phyloP scores from a whole-genome alignment of 108 stramenopile species.

The Skeletonema grethae region DNA sequence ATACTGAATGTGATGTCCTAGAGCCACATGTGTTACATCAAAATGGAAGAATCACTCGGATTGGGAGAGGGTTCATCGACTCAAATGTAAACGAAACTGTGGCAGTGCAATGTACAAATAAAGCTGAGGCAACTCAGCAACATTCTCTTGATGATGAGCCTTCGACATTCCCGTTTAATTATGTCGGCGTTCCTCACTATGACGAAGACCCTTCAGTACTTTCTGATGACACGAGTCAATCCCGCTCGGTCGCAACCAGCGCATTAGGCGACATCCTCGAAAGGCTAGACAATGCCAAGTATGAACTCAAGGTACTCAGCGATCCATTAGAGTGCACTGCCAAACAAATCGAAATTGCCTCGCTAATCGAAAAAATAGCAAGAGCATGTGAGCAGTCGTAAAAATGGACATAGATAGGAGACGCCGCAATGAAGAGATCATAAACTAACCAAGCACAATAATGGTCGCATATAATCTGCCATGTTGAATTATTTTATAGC shows the following conservation, averaged over 20 bases:
- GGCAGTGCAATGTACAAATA: background rate
- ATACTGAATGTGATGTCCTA: background rate
- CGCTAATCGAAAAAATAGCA: slow-evolving; percentile 32
- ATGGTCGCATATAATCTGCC: too few relatives aligned
- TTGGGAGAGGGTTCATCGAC: background rate
- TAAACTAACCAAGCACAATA: too few relatives aligned
- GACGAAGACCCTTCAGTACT: slow-evolving; percentile 28
- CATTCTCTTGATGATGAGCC: background rate
- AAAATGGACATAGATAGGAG: slow-evolving; percentile 7
- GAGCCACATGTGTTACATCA: background rate
- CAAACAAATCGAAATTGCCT: slow-evolving; percentile 30
- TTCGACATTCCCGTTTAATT: background rate
- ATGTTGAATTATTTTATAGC: slow-evolving; percentile 37
- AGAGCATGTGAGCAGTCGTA: background rate
- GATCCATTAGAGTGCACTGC: slow-evolving; percentile 2
- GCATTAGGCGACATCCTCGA: slow-evolving; percentile 27
- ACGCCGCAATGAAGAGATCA: too few relatives aligned
- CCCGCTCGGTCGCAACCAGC: slow-evolving; percentile 22
- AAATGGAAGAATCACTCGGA: background rate
- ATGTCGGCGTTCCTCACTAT: background rate
- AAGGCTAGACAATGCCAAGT: slow-evolving; percentile 27
- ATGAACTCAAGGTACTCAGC: slow-evolving; percentile 13
- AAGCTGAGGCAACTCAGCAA: background rate
- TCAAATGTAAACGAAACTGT: background rate
- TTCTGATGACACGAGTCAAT: slow-evolving; percentile 26